phyloP scores from a whole-genome alignment of 768 basidiomycete species.

The Hericium erinaceus region DNA sequence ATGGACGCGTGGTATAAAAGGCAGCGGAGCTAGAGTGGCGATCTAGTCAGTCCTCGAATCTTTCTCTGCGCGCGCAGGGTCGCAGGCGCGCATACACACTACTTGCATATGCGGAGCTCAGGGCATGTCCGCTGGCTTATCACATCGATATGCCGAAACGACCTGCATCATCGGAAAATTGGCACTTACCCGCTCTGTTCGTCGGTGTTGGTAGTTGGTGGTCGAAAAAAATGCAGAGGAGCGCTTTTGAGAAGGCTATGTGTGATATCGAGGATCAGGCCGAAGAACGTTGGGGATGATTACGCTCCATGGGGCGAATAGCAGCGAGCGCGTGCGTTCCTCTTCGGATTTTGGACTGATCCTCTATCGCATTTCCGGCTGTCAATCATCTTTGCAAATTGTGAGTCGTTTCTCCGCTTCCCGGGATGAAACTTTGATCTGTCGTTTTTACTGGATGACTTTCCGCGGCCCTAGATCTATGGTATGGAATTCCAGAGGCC shows the following conservation, averaged over 20 bases:
- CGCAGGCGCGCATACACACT: too few relatives aligned
- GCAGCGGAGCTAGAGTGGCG: neutral
- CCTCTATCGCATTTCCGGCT: neutral
- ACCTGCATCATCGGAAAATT: neutral
- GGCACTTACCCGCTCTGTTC: neutral
- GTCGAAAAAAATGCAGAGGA: neutral
- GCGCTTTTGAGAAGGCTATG: too few relatives aligned
- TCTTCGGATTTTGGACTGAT: neutral
- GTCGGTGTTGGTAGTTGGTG: neutral
- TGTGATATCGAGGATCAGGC: neutral
- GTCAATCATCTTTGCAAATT: neutral
- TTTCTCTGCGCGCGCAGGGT: too few relatives aligned
- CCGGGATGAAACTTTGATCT: too few relatives aligned
- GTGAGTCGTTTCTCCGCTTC: neutral
- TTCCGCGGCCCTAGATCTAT: too few relatives aligned
- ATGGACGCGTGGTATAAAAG: neutral
- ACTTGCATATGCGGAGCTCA: too few relatives aligned
- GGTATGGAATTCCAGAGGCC: too few relatives aligned
- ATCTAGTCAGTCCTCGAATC: neutral
- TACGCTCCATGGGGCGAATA: constrained; percentile 3
- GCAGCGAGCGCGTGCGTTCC: neutral
- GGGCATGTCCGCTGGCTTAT: too few relatives aligned
- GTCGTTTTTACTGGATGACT: too few relatives aligned
- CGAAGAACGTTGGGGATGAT: constrained; percentile 6
- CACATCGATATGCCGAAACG: neutral